These are phyloP conservation scores for Auxenochlorella protothecoides DNA, from an alignment of 139 green algal species.

Conservation along the genomic window DNA sequence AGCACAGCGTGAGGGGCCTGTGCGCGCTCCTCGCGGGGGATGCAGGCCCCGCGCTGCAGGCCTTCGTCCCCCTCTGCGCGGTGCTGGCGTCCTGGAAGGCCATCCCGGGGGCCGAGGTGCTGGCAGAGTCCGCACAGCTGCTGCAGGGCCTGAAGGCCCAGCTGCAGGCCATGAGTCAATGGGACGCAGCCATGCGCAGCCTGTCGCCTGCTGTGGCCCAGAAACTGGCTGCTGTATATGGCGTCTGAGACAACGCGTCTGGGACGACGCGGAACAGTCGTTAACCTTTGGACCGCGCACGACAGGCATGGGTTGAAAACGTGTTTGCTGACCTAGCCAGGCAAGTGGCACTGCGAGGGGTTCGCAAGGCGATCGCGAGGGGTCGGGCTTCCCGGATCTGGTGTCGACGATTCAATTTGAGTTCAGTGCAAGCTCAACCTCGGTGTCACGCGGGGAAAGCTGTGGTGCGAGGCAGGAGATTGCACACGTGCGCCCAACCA, in stretches of 20 bases:
- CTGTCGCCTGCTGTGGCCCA: conserved; percentile 29
- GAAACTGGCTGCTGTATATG: conserved; percentile 40
- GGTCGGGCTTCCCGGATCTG: no score
- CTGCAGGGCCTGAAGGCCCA: conserved; percentile 31
- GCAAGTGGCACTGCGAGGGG: no score
- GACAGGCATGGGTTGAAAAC: no score
- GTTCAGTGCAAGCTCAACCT: no score
- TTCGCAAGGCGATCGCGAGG: no score
- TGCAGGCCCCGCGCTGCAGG: conserved; percentile 13
- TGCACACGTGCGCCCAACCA: no score
- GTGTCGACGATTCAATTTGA: no score
- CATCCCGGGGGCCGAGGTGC: not conserved
- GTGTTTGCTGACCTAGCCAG: no score
- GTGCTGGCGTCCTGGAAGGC: conserved; percentile 60
- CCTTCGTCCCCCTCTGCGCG: conserved; percentile 45
- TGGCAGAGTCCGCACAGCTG: conserved; percentile 7
- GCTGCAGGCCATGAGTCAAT: conserved; percentile 20
- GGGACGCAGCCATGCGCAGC: conserved; percentile 18
- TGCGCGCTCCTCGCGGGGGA: conserved; percentile 37
- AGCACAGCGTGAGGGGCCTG: conserved; percentile 81
- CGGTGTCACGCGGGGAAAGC: no score
- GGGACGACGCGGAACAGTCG: no score
- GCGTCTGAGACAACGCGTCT: conserved; percentile 4
- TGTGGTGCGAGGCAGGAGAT: no score
- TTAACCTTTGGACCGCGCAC: no score